These are phyloP conservation scores for Ganoderma lingzhi DNA, from an alignment of 1,284 basidiomycete species.

Conservation along the genomic window DNA sequence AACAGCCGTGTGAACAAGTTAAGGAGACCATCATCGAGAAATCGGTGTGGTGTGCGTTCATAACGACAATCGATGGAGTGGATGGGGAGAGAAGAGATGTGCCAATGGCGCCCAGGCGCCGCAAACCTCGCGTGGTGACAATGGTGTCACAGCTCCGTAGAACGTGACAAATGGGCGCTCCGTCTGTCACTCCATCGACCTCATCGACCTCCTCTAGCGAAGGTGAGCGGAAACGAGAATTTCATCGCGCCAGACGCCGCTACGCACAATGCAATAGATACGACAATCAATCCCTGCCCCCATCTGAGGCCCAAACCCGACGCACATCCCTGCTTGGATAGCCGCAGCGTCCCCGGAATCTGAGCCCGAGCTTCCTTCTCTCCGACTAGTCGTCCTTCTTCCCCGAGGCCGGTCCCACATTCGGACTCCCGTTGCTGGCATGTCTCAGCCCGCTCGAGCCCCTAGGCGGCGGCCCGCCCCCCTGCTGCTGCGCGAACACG, in stretches of 20 bases:
- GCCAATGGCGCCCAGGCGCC: too few species aligned
- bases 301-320: not conserved
- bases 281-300: not conserved
- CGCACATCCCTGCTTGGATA: not conserved
- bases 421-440: slow-evolving; percentile 28
- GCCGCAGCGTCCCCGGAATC: too few species aligned
- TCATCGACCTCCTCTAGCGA: not conserved
- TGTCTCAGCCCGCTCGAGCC: slow-evolving; percentile 30
- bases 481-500: slow-evolving; percentile 38
- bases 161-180: not conserved
- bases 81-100: too few species aligned
- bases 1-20: too few species aligned
- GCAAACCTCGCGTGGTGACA: too few species aligned
- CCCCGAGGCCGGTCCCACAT: slow-evolving; percentile 25
- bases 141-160: too few species aligned
- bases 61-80: too few species aligned
- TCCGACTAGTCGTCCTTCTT: slow-evolving; percentile 55
- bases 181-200: not conserved
- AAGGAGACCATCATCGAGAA: too few species aligned
- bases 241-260: not conserved
- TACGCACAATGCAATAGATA: slow-evolving; percentile 8
- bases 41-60: too few species aligned
- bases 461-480: slow-evolving; percentile 37
- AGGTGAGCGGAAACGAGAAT: not conserved
- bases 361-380: not conserved